These are phyloP conservation scores for Hyparrhenia diplandra DNA, from an alignment of 176 grass and related monocot genomes.

Conservation along the genomic window DNA sequence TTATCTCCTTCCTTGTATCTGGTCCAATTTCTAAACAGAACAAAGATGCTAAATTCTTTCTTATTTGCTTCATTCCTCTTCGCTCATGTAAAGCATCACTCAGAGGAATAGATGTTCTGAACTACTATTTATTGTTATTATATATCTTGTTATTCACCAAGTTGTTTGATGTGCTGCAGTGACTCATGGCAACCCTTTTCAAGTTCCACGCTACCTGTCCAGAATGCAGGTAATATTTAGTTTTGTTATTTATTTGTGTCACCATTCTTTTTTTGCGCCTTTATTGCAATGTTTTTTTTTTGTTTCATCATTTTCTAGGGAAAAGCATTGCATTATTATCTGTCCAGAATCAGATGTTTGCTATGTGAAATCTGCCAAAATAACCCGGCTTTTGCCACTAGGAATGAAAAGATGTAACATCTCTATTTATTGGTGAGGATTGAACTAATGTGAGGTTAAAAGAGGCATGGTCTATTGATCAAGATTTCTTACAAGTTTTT, in stretches of 20 bases:
- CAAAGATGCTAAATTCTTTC: neutral
- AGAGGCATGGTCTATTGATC: neutral
- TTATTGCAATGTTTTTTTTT: neutral
- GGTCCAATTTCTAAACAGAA: neutral
- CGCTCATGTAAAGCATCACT: neutral
- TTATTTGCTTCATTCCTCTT: conserved; percentile 2
- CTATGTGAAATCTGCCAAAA: neutral
- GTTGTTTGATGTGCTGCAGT: conserved; percentile 36
- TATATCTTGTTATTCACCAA: conserved; percentile 15
- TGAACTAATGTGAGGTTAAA: neutral
- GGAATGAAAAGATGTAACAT: neutral
- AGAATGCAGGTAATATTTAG: conserved; percentile 55
- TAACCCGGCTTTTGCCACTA: neutral
- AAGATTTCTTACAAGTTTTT: neutral
- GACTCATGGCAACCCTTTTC: conserved; percentile 72
- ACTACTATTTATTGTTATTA: neutral
- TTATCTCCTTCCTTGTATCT: neutral
- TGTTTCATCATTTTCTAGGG: neutral
- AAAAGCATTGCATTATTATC: neutral
- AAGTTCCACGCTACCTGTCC: conserved; percentile 25
- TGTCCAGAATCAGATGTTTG: conserved; percentile 9
- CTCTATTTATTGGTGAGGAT: neutral
- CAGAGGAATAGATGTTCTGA: conserved; percentile 12
- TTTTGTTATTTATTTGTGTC: neutral
- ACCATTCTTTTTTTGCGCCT: neutral